phyloP scores from a whole-genome alignment of 1,139 yeast genomes.

The Pichia sorboxylosa region DNA sequence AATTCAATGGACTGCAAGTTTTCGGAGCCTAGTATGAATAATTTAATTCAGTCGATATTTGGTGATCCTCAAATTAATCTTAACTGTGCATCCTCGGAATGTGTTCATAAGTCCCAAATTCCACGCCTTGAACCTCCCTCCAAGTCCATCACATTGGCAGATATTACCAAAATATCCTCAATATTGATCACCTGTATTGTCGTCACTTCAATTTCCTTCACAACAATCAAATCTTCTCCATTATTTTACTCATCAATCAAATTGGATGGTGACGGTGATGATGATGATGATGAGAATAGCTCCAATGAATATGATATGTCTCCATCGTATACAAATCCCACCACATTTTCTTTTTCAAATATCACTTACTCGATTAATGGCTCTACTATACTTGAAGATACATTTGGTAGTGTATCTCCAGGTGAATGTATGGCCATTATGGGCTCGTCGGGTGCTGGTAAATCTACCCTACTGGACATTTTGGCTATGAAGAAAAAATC shows the following conservation, averaged over 20 bases:
- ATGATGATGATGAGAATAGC: constrained; percentile 26
- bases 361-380: constrained; percentile 54
- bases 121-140: constrained; percentile 79
- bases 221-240: constrained; percentile 53
- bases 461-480: constrained; percentile 83
- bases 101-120: constrained; percentile 81
- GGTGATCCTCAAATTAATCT: constrained; percentile 86
- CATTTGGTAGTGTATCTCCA: constrained; percentile 71
- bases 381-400: constrained; percentile 42
- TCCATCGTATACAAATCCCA: constrained; percentile 59
- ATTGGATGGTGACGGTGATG: constrained; percentile 21
- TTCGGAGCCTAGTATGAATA: constrained; percentile 94
- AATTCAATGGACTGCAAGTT: constrained; percentile 53
- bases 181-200: constrained; percentile 33
- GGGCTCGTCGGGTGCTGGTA: constrained; percentile 99
- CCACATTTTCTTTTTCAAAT: constrained; percentile 64
- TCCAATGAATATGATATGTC: constrained; percentile 22
- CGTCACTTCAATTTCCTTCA: constrained; percentile 32
- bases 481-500: constrained; percentile 78
- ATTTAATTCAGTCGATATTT: constrained; percentile 74
- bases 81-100: constrained; percentile 76
- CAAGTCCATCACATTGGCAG: constrained; percentile 32
- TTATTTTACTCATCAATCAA: constrained; percentile 30
- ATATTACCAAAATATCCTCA: constrained; percentile 33
- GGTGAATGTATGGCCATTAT: constrained; percentile 88